Evolutionary conservation across 2,329 filamentous ascomycete genomes (phyloP).

Genomic region (Phaeosphaeria sp.): DNA sequence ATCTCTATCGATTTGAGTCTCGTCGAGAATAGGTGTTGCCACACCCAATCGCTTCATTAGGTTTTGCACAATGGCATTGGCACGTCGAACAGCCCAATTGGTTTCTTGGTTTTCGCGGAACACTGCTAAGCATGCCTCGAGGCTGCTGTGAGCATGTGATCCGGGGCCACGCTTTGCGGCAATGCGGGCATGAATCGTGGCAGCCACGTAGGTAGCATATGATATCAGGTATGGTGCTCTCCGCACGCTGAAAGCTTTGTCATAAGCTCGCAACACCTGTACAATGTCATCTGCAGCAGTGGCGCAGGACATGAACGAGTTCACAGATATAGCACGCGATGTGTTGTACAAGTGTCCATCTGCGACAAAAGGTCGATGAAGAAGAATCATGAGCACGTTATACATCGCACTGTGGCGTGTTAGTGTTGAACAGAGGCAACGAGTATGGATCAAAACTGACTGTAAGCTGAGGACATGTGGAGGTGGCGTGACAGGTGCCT

Average conservation of each 20-base stretch:
- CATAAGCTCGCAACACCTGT: constrained; percentile 53
- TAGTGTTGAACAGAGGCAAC: background rate
- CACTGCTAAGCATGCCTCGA: constrained; percentile 55
- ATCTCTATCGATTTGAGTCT: constrained; percentile 20
- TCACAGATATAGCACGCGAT: constrained; percentile 48
- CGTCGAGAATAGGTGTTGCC: constrained; percentile 16
- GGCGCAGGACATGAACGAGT: constrained; percentile 55
- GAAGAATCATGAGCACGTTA: constrained; percentile 59
- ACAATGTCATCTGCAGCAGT: constrained; percentile 56
- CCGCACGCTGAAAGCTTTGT: constrained; percentile 54
- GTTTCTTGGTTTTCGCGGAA: constrained; percentile 59
- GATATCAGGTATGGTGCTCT: constrained; percentile 61
- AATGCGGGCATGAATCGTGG: constrained; percentile 60
- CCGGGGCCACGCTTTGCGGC: constrained; percentile 53
- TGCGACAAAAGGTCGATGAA: constrained; percentile 61
- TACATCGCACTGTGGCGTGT: constrained; percentile 49
- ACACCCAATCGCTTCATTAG: constrained; percentile 55
- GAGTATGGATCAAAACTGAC: constrained; percentile 14
- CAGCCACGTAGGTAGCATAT: constrained; percentile 63
- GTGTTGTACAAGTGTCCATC: constrained; percentile 58
- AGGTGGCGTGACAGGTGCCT: constrained; percentile 37
- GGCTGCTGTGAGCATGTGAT: constrained; percentile 40
- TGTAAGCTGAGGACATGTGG: constrained; percentile 42
- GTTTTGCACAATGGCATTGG: constrained; percentile 54
- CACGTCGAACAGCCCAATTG: constrained; percentile 57